Evolutionary conservation across 805 yeast species (phyloP), one percentile per base, ranked within the genome.

Genomic region (Hemisphaericaspora nanyangensis): DNA sequence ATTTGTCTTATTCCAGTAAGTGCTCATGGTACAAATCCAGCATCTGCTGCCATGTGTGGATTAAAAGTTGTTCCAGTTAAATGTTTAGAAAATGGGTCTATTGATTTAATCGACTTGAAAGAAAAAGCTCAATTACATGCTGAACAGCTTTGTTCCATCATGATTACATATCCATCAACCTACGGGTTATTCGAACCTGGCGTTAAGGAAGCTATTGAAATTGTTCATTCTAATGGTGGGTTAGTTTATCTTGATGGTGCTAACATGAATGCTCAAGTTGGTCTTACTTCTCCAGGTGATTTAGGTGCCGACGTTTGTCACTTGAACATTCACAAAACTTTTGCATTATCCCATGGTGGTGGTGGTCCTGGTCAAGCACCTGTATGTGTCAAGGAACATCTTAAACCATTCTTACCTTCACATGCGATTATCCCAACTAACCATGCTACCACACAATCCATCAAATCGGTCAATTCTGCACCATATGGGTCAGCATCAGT

Each of bases 361-460:
- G 99, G 99, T 60, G 99, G 99, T 31, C 99, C 99, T 30, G 99
- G 98, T 58, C 95, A 89, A 54, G 99, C 97, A 15, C 98, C 98
- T 37, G 93, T 93, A 47, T 88, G 98, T 74, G 98, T 91, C 41
- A 82, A 81, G 50, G 67, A 74, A 35, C 95, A 88, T 61, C 71
- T 93, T 52, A 76, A 74, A 31, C 86, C 87, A 38, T 89, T 78
- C 65, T 74, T 93, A 52, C 99, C 99, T 33, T 69, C 72, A 11
- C 97, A 93, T 63, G 74, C 77, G 17, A 69, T 85, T 29, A 70
- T 77, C 12, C 51, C 63, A 18, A 75, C 80, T 52, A 79, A 82
- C 2, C 70, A 60, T 45, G 57, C 68, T 19, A 63, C 72, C 13
- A 60, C 47, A 45, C 73, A 56, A 61, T 82, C 64, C 7, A 88